These are phyloP conservation scores for Gynochthodes officinalis DNA, from an alignment of 257 asterid species.

Conservation along the genomic window DNA sequence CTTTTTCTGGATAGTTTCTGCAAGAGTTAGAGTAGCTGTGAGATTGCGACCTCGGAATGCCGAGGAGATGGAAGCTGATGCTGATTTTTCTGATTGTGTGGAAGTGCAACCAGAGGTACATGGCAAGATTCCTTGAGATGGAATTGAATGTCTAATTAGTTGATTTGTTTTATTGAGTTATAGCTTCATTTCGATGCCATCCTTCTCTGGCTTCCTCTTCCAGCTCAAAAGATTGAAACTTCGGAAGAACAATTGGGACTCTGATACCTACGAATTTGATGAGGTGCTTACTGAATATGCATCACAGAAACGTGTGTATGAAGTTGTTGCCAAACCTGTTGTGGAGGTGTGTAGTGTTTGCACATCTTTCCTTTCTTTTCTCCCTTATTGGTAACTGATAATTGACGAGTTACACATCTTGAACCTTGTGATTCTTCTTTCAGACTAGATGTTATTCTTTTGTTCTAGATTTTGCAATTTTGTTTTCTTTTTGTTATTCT, in stretches of 20 bases:
- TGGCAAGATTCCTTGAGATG: neutral
- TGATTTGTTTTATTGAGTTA: constrained; percentile 12
- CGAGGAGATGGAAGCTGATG: constrained; percentile 92
- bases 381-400: neutral
- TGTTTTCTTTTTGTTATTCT: neutral
- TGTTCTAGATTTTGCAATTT: too few relatives aligned
- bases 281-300: constrained; percentile 93
- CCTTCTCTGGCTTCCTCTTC: constrained; percentile 24
- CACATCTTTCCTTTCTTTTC: neutral
- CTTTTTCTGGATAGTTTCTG: constrained; percentile 58
- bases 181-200: constrained; percentile 21
- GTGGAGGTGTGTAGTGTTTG: constrained; percentile 67
- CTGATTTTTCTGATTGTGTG: constrained; percentile 99
- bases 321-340: constrained; percentile 98
- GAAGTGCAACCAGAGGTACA: constrained; percentile 94
- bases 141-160: neutral
- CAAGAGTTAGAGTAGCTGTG: constrained; percentile 96
- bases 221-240: constrained; percentile 97
- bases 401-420: neutral
- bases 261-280: constrained; percentile 95
- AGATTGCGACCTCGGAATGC: constrained; percentile 92
- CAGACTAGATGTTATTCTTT: too few relatives aligned
- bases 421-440: neutral
- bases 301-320: constrained; percentile 97
- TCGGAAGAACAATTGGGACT: constrained; percentile 97